Base-by-base conservation (phyloP, 352 stramenopile species). In the Phytophthora sojae region DNA sequence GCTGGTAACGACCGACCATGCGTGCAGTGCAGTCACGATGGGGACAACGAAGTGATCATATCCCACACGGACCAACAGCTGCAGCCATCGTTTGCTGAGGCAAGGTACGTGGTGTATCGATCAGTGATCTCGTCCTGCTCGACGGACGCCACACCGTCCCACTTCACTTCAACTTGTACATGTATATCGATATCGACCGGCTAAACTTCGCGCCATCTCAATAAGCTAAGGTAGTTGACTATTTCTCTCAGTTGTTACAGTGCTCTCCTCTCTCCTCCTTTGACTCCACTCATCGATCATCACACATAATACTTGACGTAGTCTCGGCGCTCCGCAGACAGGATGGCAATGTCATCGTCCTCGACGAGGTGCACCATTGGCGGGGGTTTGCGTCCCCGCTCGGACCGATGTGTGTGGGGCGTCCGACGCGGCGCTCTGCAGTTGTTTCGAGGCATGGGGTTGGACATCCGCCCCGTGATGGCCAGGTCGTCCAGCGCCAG, bases 21-120 rank as follows among this genome's bases (percentile, higher is more conserved):
- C 14, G 69, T 73, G 64, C 69, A 44, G 69, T 73, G 64, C 69
- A 73, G 69, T 70, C 69, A 70, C 53, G 59, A 77, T 77, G 68
- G 68, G 69, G 23, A 52, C 30, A 45, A 30, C 45, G 53, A 67
- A 67, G 65, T 63, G 25, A 57, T 15, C 42, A 51, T 55, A 45
- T 58, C 47, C 37, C 64, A 64, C 56, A 30, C 26, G 56, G 2
- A 14, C 32, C 26, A 71, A 67, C 35, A 62, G 63, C 23, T 30
- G 39, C 53, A 63, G 29, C 45, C 39, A 37, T 39, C 12, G n/a
- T 54, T 64, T 56, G 57, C 26, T 64, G 57, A 60, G n/a, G 54
- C 54, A 60, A 60, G 3, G 37, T 45, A 17, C 35, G 14, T 44
- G 35, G 35, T 39, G 32, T 39, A 39, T 42, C 29, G 29, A 35